phyloP scores from a whole-genome alignment of 805 yeast species.

The Starmera quercuum region DNA sequence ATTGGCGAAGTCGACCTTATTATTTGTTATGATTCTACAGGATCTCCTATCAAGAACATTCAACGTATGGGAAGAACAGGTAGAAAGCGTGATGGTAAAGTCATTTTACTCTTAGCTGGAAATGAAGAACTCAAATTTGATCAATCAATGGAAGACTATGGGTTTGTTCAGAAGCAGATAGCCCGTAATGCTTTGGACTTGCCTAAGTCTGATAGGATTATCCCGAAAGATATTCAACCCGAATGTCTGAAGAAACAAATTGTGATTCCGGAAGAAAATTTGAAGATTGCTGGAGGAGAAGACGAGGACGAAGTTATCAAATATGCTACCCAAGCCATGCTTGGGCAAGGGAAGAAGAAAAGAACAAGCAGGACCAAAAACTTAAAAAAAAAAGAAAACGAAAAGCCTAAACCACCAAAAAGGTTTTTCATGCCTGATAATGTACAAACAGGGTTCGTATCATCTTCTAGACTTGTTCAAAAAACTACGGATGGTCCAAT shows the following conservation, averaged over 20 bases:
- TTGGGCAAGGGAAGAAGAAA: conserved; percentile 18
- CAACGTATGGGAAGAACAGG: conserved; percentile 99
- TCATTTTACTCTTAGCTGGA: conserved; percentile 65
- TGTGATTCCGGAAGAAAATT: conserved; percentile 65
- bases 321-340: conserved; percentile 60
- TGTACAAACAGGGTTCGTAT: conserved; percentile 56
- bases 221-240: conserved; percentile 56
- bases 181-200: conserved; percentile 37
- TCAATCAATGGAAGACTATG: conserved; percentile 78
- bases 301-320: conserved; percentile 63
- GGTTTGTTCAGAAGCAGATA: conserved; percentile 65
- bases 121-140: conserved; percentile 76
- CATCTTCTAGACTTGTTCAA: conserved; percentile 41
- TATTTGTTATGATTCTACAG: conserved; percentile 86
- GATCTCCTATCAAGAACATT: conserved; percentile 86
- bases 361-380: background rate
- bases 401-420: conserved; percentile 23
- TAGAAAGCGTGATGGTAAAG: conserved; percentile 83
- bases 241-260: conserved; percentile 47
- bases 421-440: conserved; percentile 68
- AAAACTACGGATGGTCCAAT: conserved; percentile 11
- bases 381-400: background rate
- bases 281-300: conserved; percentile 40
- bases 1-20: conserved; percentile 97
- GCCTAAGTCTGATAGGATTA: conserved; percentile 51